Evolutionary conservation across 2,329 filamentous ascomycete genomes (phyloP), one percentile per base, ranked within the genome.

Genomic region (Cladosporium sp.): DNA sequence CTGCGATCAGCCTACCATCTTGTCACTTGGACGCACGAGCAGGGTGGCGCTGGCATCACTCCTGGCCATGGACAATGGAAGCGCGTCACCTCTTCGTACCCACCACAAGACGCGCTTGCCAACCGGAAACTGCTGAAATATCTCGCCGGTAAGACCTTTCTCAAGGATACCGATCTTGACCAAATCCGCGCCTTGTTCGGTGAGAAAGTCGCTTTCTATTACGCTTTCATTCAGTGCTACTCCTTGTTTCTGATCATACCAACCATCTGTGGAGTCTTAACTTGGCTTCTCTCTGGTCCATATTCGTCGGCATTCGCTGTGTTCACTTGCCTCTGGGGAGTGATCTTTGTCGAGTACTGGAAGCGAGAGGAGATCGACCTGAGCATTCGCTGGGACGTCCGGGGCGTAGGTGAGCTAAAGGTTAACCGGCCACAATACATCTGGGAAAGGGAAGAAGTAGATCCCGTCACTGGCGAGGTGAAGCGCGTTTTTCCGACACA

Each of bases 141-240:
- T 44, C 32, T 55, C 1, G 52, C 52, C 24, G 52, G 52, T 32
- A 45, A 47, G 40, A 47, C 52, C 4, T 45, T 55, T 20, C 52
- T 55, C 39, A 47, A 45, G 10, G 32, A 45, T 10, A 36, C 19
- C n/a, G 52, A 55, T 17, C 52, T 55, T 6, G 52, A 55, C n/a
- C 24, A 47, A 28, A 55, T 55, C 7, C 52, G 52, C 17, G 52
- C 52, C 3, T 10, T 55, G 4, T 55, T 55, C 19, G 52, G 52
- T n/a, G 52, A 55, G 22, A 55, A 55, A 40, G 52, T 55, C 13
- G 52, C 52, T 1, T 55, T 55, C 40, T 55, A 55, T n/a, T 55
- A 47, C 17, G 52, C 52, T 17, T 55, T 55, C 15, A 55, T 55
- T 15, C 52, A 55, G 37, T 55, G 52, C 19, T 55, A 55, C 32